Evolutionary conservation across 2,329 filamentous ascomycete species (phyloP), one percentile per base, ranked within the genome.

Genomic region (Ustulina deusta): DNA sequence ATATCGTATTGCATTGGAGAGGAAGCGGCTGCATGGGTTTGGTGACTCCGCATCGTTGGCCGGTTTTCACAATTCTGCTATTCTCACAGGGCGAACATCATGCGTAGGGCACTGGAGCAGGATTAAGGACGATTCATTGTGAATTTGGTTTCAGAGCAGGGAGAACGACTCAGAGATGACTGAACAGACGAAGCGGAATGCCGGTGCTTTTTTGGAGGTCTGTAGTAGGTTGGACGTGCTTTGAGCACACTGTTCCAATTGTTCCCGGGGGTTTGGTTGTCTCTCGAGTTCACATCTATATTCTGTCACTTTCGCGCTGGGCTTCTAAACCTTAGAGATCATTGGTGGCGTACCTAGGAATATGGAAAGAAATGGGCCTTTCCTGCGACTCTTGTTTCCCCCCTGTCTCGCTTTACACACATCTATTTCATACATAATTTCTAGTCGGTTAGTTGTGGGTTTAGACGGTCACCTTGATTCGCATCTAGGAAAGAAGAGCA

Each of bases 1-100:
- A 69, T 54, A 65, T 63, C 60, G 63, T 69, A 61, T 71, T 71
- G 69, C 69, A 71, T 71, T 44, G 42, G 54, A 63, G 61, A 70
- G 49, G 52, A 66, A 62, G 51, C 40, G 69, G 57, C 48, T 71
- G 69, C 66, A 71, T 71, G 61, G 66, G 49, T 54, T 66, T 55
- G 63, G 69, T 60, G 36, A 67, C 44, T 71, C 48, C 56, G 60
- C 63, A 69, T 71, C 29, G 55, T 66, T 49, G 60, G 63, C 63
- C 52, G 61, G 51, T 63, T 65, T 68, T 69, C 61, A 34, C 54
- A 59, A 62, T 59, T 59, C 54, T 65, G 29, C 27, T 64, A 51
- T 64, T 64, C 56, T 60, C 44, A 54, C 25, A 60, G 27, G 55
- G 51, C 25, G 58, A 60, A 56, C 38, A 59, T 67, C 20, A 61